Evolutionary conservation across 192 early-diverging fungal species (phyloP).

Genomic region (Dimargaris verticillata): DNA sequence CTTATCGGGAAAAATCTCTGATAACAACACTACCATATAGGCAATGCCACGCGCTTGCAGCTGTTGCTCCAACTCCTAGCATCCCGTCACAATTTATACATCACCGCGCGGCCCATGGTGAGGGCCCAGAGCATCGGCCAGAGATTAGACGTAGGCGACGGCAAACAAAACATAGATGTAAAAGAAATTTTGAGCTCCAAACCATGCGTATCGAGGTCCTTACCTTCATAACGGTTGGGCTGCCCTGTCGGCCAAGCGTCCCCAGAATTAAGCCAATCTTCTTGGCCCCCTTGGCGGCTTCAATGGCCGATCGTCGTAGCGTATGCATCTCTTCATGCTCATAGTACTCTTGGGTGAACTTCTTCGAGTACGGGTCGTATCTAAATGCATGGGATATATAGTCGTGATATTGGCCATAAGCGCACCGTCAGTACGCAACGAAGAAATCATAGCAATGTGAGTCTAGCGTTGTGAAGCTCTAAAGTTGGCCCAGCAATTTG

Average conservation of each 20-base stretch:
- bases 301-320: constrained; percentile 71
- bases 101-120: no score
- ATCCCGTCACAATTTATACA: neutral
- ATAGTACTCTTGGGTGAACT: constrained; percentile 84
- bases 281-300: constrained; percentile 46
- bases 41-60: constrained; percentile 42
- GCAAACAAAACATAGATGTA: no score
- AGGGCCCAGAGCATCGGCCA: no score
- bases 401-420: no score
- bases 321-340: constrained; percentile 85
- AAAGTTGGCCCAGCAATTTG: no score
- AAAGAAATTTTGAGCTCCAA: no score
- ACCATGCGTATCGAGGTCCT: neutral
- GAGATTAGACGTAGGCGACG: no score
- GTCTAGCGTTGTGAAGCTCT: no score
- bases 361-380: constrained; percentile 89
- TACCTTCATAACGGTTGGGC: constrained; percentile 74
- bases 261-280: constrained; percentile 85
- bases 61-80: constrained; percentile 46
- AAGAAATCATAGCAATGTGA: no score
- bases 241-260: constrained; percentile 91
- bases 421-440: no score
- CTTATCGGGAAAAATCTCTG: constrained; percentile 91
- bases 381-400: constrained; percentile 7
- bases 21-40: constrained; percentile 62